A percentile compares a stretch with the other conserved stretches of the same genome.
Evolutionary conservation across 331 rosid genomes (phyloP).

Genomic region (Stylosanthes scabra): DNA sequence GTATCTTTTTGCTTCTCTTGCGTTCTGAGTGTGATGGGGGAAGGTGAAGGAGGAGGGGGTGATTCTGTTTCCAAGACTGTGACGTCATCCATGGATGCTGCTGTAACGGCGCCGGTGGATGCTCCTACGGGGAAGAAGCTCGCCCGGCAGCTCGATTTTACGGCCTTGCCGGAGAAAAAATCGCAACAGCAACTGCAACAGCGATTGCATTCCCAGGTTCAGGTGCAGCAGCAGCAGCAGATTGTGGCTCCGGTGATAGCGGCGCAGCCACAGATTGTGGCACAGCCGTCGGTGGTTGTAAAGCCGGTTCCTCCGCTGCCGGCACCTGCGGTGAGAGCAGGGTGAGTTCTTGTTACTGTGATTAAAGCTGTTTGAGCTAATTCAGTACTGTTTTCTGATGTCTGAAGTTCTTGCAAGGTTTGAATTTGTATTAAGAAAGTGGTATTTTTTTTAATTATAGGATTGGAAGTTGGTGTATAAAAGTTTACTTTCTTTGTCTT

Average conservation of each 20-base stretch:
- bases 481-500: neutral
- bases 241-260: constrained; percentile 35
- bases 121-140: constrained; percentile 73
- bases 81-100: constrained; percentile 18
- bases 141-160: constrained; percentile 74
- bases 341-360: constrained; percentile 57
- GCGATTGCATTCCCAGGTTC: neutral
- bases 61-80: constrained; percentile 55
- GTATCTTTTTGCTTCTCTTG: constrained; percentile 25
- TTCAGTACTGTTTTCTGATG: constrained; percentile 18
- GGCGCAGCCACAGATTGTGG: constrained; percentile 32
- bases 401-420: neutral
- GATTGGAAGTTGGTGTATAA: constrained; percentile 13
- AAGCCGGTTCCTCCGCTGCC: constrained; percentile 43
- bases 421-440: neutral
- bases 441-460: neutral
- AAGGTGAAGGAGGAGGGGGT: constrained; percentile 67
- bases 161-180: constrained; percentile 51
- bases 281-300: constrained; percentile 45
- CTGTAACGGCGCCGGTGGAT: constrained; percentile 46
- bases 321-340: constrained; percentile 60
- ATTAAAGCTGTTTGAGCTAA: constrained; percentile 7
- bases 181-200: constrained; percentile 32
- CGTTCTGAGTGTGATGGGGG: constrained; percentile 61
- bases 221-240: constrained; percentile 20